phyloP scores from a whole-genome alignment of 1,284 basidiomycete genomes.

The Puccinia triticina region DNA sequence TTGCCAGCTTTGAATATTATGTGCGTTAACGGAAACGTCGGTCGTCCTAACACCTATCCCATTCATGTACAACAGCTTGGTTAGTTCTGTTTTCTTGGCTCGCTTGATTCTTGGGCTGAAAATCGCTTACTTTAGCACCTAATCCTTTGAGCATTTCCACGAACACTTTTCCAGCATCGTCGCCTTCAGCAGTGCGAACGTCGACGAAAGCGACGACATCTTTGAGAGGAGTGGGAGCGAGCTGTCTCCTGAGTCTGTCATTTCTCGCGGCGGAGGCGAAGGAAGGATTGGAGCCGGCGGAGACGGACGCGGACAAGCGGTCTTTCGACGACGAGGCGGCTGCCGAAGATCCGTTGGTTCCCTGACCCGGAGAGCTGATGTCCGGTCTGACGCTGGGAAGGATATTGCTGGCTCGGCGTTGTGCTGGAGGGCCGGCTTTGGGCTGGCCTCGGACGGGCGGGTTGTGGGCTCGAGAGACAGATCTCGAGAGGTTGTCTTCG shows the following conservation, averaged over 20 bases:
- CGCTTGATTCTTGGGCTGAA: background rate
- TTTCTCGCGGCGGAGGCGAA: background rate
- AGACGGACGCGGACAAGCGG: background rate
- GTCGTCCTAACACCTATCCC: constrained; percentile 66
- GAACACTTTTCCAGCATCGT: constrained; percentile 80
- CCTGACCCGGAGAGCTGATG: background rate
- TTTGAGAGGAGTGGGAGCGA: constrained; percentile 63
- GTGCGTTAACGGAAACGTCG: constrained; percentile 72
- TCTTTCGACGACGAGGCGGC: background rate
- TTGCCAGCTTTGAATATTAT: constrained; percentile 86
- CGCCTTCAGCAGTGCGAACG: constrained; percentile 80
- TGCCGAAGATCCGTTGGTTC: background rate
- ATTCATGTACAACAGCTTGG: constrained; percentile 56
- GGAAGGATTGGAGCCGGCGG: background rate
- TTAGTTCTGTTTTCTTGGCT: background rate
- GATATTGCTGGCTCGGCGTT: constrained; percentile 30
- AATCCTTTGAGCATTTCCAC: constrained; percentile 77
- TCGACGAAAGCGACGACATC: constrained; percentile 86
- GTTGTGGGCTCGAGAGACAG: constrained; percentile 18
- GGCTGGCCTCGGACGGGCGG: background rate
- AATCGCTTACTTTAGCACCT: constrained; percentile 74
- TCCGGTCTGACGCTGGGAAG: constrained; percentile 29
- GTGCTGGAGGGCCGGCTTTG: background rate
- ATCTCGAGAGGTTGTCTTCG: constrained; percentile 20
- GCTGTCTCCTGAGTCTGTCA: constrained; percentile 15